These are phyloP conservation scores for Eucommia ulmoides DNA, from an alignment of 257 asterid species.

Conservation along the genomic window DNA sequence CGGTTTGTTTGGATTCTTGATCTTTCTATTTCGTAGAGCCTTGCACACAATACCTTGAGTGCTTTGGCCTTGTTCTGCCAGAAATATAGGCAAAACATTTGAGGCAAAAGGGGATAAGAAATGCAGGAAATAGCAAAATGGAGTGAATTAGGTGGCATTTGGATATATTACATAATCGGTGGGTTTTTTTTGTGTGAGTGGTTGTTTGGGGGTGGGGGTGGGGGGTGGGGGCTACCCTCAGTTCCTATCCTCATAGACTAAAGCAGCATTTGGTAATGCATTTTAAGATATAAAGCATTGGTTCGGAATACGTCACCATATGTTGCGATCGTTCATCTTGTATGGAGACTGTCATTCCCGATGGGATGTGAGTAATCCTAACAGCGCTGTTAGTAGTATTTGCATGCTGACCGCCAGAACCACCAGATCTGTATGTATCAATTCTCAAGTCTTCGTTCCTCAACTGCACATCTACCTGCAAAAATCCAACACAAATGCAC, in stretches of 20 bases:
- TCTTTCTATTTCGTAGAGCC: conserved; percentile 76
- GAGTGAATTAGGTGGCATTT: too few relatives aligned
- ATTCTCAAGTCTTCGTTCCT: conserved; percentile 78
- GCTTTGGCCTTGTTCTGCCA: conserved; percentile 86
- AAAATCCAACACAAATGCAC: too few relatives aligned
- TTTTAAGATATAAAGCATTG: too few relatives aligned
- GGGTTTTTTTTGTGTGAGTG: too few relatives aligned
- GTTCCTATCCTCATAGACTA: too few relatives aligned
- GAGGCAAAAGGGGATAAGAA: conserved; percentile 2
- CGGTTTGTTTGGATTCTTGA: conserved; percentile 45
- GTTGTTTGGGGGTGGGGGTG: too few relatives aligned
- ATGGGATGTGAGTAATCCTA: conserved; percentile 79
- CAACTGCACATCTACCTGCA: conserved; percentile 75
- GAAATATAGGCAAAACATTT: conserved; percentile 5
- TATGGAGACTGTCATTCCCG: conserved; percentile 75
- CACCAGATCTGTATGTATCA: conserved; percentile 91
- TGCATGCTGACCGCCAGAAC: conserved; percentile 94
- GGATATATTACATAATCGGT: too few relatives aligned
- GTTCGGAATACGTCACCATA: conserved; percentile 52
- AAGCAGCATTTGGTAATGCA: too few relatives aligned
- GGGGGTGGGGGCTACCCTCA: too few relatives aligned
- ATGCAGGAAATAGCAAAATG: conserved; percentile 9
- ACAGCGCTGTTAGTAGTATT: conserved; percentile 97
- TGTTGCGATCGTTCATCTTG: conserved; percentile 97
- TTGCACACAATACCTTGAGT: conserved; percentile 74